Percentiles rank a stretch among this genome's conserved stretches.
Conservation (phyloP, 495 filamentous ascomycete genomes). For the Diplogelasinospora grovesii region DNA sequence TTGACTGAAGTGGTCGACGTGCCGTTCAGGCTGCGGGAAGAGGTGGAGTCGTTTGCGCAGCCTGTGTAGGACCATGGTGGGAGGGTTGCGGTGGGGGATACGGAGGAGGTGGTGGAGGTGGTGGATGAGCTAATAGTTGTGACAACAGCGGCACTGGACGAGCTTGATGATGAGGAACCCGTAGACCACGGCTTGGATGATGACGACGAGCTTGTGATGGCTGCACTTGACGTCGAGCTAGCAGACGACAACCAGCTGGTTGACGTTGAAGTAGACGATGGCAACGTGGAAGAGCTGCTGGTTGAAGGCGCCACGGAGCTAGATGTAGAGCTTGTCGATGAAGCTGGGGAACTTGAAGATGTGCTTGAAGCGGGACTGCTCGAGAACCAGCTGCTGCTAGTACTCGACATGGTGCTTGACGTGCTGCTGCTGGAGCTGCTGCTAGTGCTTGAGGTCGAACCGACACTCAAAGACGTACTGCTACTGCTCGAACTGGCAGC, state of each 20-base stretch:
- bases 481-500: not conserved
- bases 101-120: conserved; percentile 1
- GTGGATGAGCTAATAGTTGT: not conserved
- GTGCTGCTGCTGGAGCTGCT: not conserved
- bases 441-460: not conserved
- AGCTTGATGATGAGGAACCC: not conserved
- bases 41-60: conserved; percentile 41
- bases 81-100: conserved; percentile 19
- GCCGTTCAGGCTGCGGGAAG: conserved; percentile 13
- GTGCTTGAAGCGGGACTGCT: not conserved
- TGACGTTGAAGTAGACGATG: not conserved
- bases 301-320: not conserved
- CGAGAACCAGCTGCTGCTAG: not conserved
- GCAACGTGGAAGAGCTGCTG: no score
- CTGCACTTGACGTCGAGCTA: conserved; percentile 14
- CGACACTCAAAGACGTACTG: not conserved
- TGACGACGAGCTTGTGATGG: conserved; percentile 11
- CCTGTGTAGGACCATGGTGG: conserved; percentile 35
- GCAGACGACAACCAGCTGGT: no score
- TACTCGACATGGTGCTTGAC: not conserved
- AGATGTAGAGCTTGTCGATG: not conserved
- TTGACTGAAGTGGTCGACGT: conserved; percentile 6
- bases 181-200: not conserved
- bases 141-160: no score
- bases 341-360: not conserved